Percentiles rank a stretch among this genome's conserved stretches.
Conservation (phyloP, 768 basidiomycete genomes). For the Tricholoma furcatifolium region DNA sequence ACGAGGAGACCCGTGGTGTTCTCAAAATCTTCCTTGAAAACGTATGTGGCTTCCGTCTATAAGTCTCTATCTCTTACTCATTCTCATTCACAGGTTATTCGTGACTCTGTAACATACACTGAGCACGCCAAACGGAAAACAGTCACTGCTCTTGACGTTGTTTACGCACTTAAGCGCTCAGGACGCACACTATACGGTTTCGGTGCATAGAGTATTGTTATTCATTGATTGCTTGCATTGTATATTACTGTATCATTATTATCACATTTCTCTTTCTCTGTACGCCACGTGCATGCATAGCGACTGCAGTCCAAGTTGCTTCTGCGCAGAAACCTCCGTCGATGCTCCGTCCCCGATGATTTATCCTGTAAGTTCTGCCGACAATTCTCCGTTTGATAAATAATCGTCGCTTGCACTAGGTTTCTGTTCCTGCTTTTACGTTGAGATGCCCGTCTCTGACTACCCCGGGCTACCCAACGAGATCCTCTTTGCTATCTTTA, state of each 20-base stretch:
- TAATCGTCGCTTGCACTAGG: constrained; percentile 16
- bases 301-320: background rate
- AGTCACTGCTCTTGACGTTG: constrained; percentile 92
- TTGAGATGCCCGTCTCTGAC: background rate
- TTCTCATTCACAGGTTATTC: constrained; percentile 62
- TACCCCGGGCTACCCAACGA: constrained; percentile 48
- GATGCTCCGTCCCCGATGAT: constrained; percentile 39
- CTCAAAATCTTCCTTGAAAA: constrained; percentile 9
- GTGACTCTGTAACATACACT: constrained; percentile 97
- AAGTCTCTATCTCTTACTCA: background rate
- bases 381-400: constrained; percentile 35
- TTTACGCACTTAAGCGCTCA: constrained; percentile 82
- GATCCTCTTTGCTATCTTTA: constrained; percentile 49
- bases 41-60: background rate
- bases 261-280: constrained; percentile 6
- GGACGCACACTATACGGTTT: constrained; percentile 92
- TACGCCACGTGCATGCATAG: constrained; percentile 12
- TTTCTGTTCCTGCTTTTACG: constrained; percentile 1
- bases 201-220: constrained; percentile 60
- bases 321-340: constrained; percentile 28
- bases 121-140: constrained; percentile 90
- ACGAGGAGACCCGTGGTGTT: constrained; percentile 9
- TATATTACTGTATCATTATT: constrained; percentile 23
- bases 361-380: constrained; percentile 31
- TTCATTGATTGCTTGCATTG: constrained; percentile 10